Conservation (phyloP, 306 rosid species). For the Prunus padus region DNA sequence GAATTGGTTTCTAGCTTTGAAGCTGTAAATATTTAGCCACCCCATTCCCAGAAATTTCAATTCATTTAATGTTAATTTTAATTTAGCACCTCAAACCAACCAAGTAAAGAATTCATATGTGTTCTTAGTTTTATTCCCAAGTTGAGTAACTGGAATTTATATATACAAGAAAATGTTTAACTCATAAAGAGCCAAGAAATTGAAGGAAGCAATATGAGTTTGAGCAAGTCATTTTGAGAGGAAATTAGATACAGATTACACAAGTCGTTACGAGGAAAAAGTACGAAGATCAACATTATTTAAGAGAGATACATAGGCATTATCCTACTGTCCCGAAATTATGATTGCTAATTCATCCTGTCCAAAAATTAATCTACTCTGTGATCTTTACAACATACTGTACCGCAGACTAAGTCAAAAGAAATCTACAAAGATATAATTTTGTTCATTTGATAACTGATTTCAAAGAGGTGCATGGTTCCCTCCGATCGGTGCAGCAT, state of each 20-base stretch:
- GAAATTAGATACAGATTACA: background rate
- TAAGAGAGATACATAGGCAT: background rate
- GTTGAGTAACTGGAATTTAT: background rate
- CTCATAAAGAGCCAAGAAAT: background rate
- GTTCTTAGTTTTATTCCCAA: background rate
- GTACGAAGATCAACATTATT: background rate
- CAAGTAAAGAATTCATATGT: background rate
- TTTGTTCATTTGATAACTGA: slow-evolving; percentile 15
- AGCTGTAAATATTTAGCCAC: too few relatives aligned
- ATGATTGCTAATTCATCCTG: slow-evolving; percentile 22
- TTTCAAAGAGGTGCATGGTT: slow-evolving; percentile 22
- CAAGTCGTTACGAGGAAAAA: background rate
- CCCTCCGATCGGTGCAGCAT: slow-evolving; percentile 23
- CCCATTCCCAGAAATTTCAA: too few relatives aligned
- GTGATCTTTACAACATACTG: slow-evolving; percentile 39
- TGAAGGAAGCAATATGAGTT: background rate
- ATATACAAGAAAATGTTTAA: background rate
- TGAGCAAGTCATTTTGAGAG: background rate
- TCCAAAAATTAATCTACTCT: slow-evolving; percentile 27
- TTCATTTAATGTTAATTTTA: too few relatives aligned
- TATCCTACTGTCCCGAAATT: slow-evolving; percentile 17
- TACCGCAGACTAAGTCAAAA: slow-evolving; percentile 24
- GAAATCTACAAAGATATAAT: slow-evolving; percentile 34
- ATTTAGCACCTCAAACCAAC: background rate
- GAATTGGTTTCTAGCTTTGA: too few relatives aligned